Base-by-base conservation (phyloP, 352 stramenopile genomes). In the Phytopythium helicoides region DNA sequence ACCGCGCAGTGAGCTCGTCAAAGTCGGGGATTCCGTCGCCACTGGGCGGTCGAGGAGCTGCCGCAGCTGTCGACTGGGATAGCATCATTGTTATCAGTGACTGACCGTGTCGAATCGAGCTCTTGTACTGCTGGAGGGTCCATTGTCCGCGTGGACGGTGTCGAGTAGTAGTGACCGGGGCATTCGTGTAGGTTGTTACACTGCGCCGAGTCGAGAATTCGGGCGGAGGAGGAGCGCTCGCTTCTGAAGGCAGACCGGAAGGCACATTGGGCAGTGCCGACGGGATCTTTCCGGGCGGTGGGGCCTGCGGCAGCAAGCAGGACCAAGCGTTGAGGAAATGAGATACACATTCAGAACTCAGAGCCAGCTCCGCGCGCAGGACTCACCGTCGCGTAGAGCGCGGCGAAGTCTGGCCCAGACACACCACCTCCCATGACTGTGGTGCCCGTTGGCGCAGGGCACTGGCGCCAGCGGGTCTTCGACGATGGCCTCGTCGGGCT, bases 1-100 rank as follows among this genome's bases (percentile, higher is more conserved):
- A 98, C 22, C 91, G 86, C 10, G 89, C 89, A 2, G 92, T 96
- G 49, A 98, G 82, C 60, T 97, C 89, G 50, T 97, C 87, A 69
- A 97, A 98, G 62, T 96, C 85, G 14, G 85, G 83, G 4, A 91
- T 66, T 6, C 73, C 82, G 19, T 79, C 73, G 9, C 60, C 49
- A 16, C 50, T 25, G 15, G 54, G 39, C 9, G 38, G 38, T 6
- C 38, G 11, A 28, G 41, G 21, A 18, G 60, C n/a, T 40, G 60
- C 22, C 12, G 51, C 42, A 25, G 52, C 25, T 45, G 56, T 40
- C 15, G 53, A 22, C 22, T 57, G 22, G 15, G 56, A 31, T 18
- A 8, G n/a, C n/a, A n/a, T n/a, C 18, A 11, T 6, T 18, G 9
- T 6, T 16, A 4, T 22, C 16, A 12, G 45, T 31, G 33, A 10